Conservation (phyloP, 805 yeast species). For the Cyberlindnera euphorbiae region DNA sequence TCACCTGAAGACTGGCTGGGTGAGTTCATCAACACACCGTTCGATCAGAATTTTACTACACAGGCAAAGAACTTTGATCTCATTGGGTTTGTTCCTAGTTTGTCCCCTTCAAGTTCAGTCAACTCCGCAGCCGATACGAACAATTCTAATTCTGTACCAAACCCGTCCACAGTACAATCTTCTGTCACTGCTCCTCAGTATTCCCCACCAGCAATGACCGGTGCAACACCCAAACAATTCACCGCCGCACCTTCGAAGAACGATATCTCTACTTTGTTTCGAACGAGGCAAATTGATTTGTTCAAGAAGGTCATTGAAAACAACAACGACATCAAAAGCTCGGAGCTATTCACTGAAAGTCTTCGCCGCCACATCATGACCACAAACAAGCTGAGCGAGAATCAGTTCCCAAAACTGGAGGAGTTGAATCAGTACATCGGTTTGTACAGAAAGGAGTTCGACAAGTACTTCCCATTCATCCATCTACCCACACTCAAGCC, state of each 20-base stretch:
- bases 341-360: constrained; percentile 42
- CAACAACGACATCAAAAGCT: constrained; percentile 14
- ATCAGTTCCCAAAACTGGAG: constrained; percentile 67
- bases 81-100: constrained; percentile 45
- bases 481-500: constrained; percentile 60
- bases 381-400: constrained; percentile 46
- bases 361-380: constrained; percentile 50
- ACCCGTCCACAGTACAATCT: constrained; percentile 1
- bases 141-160: background rate
- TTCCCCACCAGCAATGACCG: constrained; percentile 20
- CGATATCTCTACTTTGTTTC: constrained; percentile 58
- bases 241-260: constrained; percentile 20
- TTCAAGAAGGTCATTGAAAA: constrained; percentile 40
- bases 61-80: constrained; percentile 40
- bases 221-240: constrained; percentile 24
- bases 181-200: no score
- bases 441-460: constrained; percentile 74
- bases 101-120: constrained; percentile 18
- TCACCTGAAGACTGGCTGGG: constrained; percentile 57
- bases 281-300: constrained; percentile 62
- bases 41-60: constrained; percentile 51
- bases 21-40: constrained; percentile 65
- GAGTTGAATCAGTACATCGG: constrained; percentile 74
- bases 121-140: constrained; percentile 8
- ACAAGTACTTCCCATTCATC: constrained; percentile 78